These are phyloP conservation scores for Selaginella moellendorffii DNA, from an alignment of 75 land plant species.

Conservation along the genomic window DNA sequence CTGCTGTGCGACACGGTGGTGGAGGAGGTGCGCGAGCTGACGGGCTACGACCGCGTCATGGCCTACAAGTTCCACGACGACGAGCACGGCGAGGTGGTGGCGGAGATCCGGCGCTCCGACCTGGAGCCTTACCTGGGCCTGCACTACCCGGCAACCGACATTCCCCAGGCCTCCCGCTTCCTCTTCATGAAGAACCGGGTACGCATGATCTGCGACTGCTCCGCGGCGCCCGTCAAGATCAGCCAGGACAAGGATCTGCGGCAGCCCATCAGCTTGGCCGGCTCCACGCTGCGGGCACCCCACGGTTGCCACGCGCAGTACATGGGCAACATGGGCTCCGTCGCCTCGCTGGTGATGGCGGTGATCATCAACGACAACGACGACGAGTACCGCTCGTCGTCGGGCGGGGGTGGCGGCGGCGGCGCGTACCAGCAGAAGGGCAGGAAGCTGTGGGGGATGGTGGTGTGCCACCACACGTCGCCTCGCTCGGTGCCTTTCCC, in stretches of 20 bases:
- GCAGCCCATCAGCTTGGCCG: conserved; percentile 55
- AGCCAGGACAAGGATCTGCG: conserved; percentile 52
- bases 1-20: conserved; percentile 56
- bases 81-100: conserved; percentile 80
- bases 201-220: conserved; percentile 80
- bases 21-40: conserved; percentile 66
- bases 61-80: conserved; percentile 91
- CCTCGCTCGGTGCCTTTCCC: conserved; percentile 84
- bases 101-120: conserved; percentile 58
- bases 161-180: conserved; percentile 84
- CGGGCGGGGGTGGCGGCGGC: conserved; percentile 1
- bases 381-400: too few relatives aligned
- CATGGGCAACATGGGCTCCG: conserved; percentile 88
- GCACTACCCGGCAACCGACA: conserved; percentile 92
- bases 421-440: conserved; percentile 34
- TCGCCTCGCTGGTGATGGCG: conserved; percentile 89
- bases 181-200: conserved; percentile 79
- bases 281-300: conserved; percentile 77
- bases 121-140: conserved; percentile 81
- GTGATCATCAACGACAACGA: conserved; percentile 57
- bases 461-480: conserved; percentile 76
- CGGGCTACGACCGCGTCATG: conserved; percentile 82
- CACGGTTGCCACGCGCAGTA: conserved; percentile 85
- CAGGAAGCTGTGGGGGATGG: conserved; percentile 84
- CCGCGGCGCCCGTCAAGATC: conserved; percentile 52